Base-by-base conservation (phyloP, 2,329 filamentous ascomycete species). In the Fusarium torulosum region DNA sequence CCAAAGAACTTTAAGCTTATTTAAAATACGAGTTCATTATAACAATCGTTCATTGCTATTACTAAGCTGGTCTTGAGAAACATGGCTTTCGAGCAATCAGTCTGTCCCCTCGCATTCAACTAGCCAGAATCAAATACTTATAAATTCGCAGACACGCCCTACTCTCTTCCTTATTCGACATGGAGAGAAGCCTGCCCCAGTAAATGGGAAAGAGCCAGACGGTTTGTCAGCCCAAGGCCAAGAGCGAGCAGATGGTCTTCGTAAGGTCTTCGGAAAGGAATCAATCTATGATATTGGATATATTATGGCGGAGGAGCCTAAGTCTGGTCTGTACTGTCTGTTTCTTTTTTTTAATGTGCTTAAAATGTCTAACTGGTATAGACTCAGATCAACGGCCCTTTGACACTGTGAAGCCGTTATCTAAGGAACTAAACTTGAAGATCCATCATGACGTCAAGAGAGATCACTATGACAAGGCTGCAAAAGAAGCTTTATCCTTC, bases 271-370 rank as follows among this genome's bases (percentile, higher is more conserved):
- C 1, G 51, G 51, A 6, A 1, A 3, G 1, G 4, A 27, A 3
- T 53, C 51, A 0, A 0, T 5, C 21, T 53, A 53, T 1, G 5
- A 53, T 1, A 53, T 53, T 11, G 51, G 41, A 10, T 53, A 27
- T 7, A 53, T 53, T 3, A 53, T 53, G 29, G 51, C 51, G 2
- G 41, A 53, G 6, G 2, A 53, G 1, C 51, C 51, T 8, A 10
- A 53, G 5, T 3, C 7, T 1, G 14, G 51, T 53, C 2, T 0
- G 50, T 27, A 1, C 4, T 3, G 9, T 9, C 25, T 25, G 8
- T 2, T 25, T 17, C 9, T 21, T 17, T 1, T 20, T 1, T 14
- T 31, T 1, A 1, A 9, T 27, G 13, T 3, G 2, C 0, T 8
- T 8, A 9, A 11, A 11, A 1, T 2, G 2, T 27, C 41, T 53